Base-by-base conservation (phyloP, 2,329 filamentous ascomycete species). In the Epichloe brachyelytri region DNA sequence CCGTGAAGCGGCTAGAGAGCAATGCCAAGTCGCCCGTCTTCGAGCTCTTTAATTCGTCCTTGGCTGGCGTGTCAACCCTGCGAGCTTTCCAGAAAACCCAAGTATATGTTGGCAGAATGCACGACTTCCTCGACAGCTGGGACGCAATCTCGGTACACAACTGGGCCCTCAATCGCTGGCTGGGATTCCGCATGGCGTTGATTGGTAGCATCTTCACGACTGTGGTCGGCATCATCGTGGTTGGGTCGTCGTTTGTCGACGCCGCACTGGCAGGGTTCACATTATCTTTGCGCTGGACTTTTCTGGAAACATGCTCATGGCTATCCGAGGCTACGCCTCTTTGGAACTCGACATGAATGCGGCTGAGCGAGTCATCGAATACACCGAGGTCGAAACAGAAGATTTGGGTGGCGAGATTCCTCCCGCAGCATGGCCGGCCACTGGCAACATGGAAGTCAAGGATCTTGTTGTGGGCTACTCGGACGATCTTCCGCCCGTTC, bases 331-430 rank as follows among this genome's bases (percentile, higher is more conserved):
- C 51, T 88, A 87, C 60, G 77, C 84, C 0, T 82, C 79, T 54
- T 69, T 88, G 19, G 86, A 91, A 62, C 70, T 90, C 4, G 80
- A 86, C 60, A 88, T 90, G 83, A 89, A 89, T 59, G 79, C 85
- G 0, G 81, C 82, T 0, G 86, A 91, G 66, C 75, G 86, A 33
- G 79, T 91, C 26, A 71, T 88, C 4, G 86, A 90, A 62, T 91
- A 90, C 63, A 77, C 80, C 0, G 77, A 82, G 46, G 72, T 89
- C 8, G 69, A 77, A 34, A 88, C 78, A 0, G 86, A 89, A 62
- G 74, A 78, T 19, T 77, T 82, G 43, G 78, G 71, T 12, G 85
- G 83, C 12, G 63, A 67, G 19, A 71, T 74, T 20, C 78, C 83
- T 0, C 81, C 86, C 0, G 82, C 84, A 1, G 78, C 80, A 1